Evolutionary conservation across 2,329 filamentous ascomycete species (phyloP), one percentile per base, ranked within the genome.

Genomic region (Phaeosphaeriaceae sp.): DNA sequence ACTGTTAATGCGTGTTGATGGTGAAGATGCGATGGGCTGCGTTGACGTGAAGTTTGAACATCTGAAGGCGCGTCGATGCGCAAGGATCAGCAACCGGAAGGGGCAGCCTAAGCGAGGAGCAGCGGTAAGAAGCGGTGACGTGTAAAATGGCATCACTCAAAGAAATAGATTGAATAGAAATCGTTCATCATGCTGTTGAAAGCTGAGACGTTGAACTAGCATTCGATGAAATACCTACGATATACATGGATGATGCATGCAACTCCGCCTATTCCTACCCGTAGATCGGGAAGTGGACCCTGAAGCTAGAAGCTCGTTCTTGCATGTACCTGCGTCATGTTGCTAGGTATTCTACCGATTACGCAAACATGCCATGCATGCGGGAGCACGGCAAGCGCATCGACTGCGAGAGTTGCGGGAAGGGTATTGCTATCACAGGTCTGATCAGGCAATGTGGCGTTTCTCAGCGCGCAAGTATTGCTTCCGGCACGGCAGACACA

Each of bases 161-260:
- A 11, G 6, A 7, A 26, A 26, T 7, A 26, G 23, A 26, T 26
- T 26, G 11, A 8, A 6, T 26, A 26, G 23, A 26, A 26, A 26
- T 8, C 11, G 11, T 26, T 11, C 11, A 26, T 11, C 11, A 11
- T 26, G 23, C 11, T 26, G 23, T 2, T 26, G 23, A 26, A 11
- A 26, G 11, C 7, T 11, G 23, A 26, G 6, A 11, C 23, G 11
- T 26, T 26, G 23, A 8, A 4, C 30, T 6, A 6, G 30, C 30
- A 33, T 16, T 16, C 7, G n/a, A n/a, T 6, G 2, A 41, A 37
- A 32, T 20, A 33, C 23, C 29, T 52, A 36, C 26, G 37, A 23
- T 26, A 46, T 48, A 46, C 49, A 56, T 54, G 44, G 53, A 45
- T 51, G 43, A 61, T 57, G 51, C 52, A 49, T 56, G 23, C 23